A percentile compares a stretch with the other conserved stretches of the same genome.
These are phyloP conservation scores for Dothiorella sarmentorum DNA, from an alignment of 2,329 filamentous ascomycete species.

Conservation along the genomic window DNA sequence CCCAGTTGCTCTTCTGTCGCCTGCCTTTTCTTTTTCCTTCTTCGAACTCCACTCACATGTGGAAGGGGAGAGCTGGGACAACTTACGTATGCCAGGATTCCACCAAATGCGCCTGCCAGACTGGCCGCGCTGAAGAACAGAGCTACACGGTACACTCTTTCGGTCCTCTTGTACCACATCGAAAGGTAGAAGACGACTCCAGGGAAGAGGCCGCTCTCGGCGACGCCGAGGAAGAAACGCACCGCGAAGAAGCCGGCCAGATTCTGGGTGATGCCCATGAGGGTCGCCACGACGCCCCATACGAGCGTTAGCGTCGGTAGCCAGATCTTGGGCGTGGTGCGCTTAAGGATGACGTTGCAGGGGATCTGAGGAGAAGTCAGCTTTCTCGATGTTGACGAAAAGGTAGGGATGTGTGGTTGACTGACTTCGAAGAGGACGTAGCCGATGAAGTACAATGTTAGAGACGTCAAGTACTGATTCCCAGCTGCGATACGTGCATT, in stretches of 20 bases:
- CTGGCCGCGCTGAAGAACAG: slow-evolving; percentile 59
- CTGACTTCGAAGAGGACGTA: slow-evolving; percentile 46
- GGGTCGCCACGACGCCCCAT: slow-evolving; percentile 50
- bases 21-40: too few relatives aligned
- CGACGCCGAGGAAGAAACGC: slow-evolving; percentile 43
- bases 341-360: slow-evolving; percentile 61
- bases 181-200: slow-evolving; percentile 54
- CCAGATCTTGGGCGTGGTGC: slow-evolving; percentile 52
- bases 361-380: slow-evolving; percentile 43
- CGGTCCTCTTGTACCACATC: slow-evolving; percentile 61
- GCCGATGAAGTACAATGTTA: slow-evolving; percentile 63
- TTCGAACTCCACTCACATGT: too few relatives aligned
- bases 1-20: too few relatives aligned
- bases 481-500: slow-evolving; percentile 22
- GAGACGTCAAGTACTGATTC: slow-evolving; percentile 59
- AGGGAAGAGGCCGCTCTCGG: slow-evolving; percentile 38
- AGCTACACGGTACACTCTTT: slow-evolving; percentile 57
- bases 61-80: neutral
- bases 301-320: slow-evolving; percentile 47
- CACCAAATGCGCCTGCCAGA: slow-evolving; percentile 59
- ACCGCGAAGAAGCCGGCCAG: slow-evolving; percentile 46
- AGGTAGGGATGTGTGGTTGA: neutral
- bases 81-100: slow-evolving; percentile 50
- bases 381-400: neutral
- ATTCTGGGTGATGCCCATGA: slow-evolving; percentile 49